These are phyloP conservation scores for Rhizopus sp. DNA, from an alignment of 371 early-diverging fungal species.

Conservation along the genomic window DNA sequence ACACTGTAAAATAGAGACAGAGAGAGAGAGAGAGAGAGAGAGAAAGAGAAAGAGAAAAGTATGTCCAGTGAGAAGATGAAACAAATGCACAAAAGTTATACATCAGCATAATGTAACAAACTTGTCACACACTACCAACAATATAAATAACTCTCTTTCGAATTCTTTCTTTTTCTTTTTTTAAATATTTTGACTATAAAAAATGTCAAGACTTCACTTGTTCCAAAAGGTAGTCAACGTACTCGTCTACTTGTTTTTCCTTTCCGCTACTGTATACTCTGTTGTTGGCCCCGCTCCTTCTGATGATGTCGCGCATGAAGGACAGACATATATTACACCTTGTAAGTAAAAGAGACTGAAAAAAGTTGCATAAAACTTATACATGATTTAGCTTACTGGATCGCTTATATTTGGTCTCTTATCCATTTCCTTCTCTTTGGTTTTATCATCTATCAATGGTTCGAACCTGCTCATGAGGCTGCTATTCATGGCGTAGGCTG, in stretches of 20 bases:
- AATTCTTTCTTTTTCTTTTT: constrained; percentile 10
- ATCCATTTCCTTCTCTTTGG: constrained; percentile 69
- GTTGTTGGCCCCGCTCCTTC: constrained; percentile 53
- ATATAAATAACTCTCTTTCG: neutral
- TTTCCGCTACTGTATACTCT: constrained; percentile 62
- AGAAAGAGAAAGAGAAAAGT: neutral
- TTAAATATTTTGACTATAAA: constrained; percentile 2
- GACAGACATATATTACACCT: constrained; percentile 53
- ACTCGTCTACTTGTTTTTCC: constrained; percentile 67
- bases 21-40: too few relatives aligned
- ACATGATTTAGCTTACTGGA: constrained; percentile 41
- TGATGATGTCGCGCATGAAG: constrained; percentile 25
- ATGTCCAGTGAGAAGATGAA: neutral
- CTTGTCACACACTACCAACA: neutral
- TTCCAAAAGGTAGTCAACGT: constrained; percentile 67
- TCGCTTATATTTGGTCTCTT: constrained; percentile 61
- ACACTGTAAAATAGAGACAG: too few relatives aligned
- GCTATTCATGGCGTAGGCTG: constrained; percentile 65
- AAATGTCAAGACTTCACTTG: constrained; percentile 29
- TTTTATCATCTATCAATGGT: constrained; percentile 67
- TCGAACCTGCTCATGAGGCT: constrained; percentile 60
- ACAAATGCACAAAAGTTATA: constrained; percentile 1
- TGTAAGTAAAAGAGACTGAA: constrained; percentile 32
- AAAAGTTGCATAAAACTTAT: neutral
- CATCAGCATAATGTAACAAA: constrained; percentile 1